Evolutionary conservation across 129 eudicot species (phyloP), one percentile per base, ranked within the genome.

Genomic region (Saussurea involucrata): DNA sequence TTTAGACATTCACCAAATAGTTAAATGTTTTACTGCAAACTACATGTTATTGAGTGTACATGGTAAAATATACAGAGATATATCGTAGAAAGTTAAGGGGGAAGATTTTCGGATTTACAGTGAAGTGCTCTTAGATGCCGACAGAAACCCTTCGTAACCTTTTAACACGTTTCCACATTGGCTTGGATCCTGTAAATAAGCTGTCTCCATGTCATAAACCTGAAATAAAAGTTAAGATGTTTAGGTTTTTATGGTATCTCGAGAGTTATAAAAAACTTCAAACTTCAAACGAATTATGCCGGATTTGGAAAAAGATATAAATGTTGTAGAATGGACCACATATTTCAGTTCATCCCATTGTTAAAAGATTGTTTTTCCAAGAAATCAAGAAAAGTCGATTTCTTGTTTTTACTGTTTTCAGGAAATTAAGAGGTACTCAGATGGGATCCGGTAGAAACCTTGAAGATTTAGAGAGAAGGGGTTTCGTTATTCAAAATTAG

Each of bases 81-180:
- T 12, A 40, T 28, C 1, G 21, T 73, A 73, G 2, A 72, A 68
- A 68, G 55, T 68, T 67, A 25, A 80, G 32, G 73, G 57, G 15
- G 65, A 79, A 69, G 29, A 31, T 20, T 76, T 8, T 24, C 7
- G 77, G 33, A 69, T 29, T 80, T 94, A 94, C 98, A 91, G 81
- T 46, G 96, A 80, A 72, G 90, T 87, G 90, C 87, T 91, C 96
- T 91, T 94, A 46, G 97, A 84, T 31, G 97, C 81, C n/a, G 96
- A 87, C 73, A 94, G 73, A 79, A 84, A 94, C 81, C 97, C 96
- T 79, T 94, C 98, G 70, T 84, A 94, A 46, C 98, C 98, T 86
- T 94, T 94, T 92, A 94, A 85, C n/a, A 94, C 97, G 83, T 91
- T 91, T 76, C 98, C 98, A 85, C 92, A 86, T 82, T 91, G 98